Percentiles rank a stretch among this genome's conserved stretches.
These are phyloP conservation scores for Bidens hawaiensis DNA, from an alignment of 140 eudicot genomes.

Conservation along the genomic window DNA sequence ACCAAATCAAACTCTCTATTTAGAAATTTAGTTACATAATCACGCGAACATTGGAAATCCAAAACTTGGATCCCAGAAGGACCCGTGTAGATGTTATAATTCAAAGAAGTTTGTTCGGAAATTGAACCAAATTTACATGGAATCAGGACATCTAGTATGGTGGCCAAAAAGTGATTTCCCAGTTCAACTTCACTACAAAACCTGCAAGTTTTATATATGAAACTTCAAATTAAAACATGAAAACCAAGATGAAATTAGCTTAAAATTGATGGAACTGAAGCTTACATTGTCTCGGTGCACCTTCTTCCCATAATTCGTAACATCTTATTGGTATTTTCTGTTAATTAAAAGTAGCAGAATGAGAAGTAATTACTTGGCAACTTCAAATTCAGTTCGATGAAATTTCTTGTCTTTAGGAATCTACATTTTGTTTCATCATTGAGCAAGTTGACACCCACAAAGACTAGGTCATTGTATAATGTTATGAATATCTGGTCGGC, in stretches of 20 bases:
- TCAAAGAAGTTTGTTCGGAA: neutral
- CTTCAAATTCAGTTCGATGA: neutral
- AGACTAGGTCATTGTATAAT: too few relatives aligned
- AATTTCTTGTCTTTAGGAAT: neutral
- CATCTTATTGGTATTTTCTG: neutral
- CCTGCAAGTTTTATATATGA: neutral
- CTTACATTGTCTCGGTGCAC: neutral
- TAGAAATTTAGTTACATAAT: constrained; percentile 4
- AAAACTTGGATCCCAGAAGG: constrained; percentile 10
- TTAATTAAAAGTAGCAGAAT: too few relatives aligned
- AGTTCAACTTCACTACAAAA: neutral
- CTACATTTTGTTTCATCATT: neutral
- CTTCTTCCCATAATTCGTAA: neutral
- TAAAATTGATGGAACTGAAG: neutral
- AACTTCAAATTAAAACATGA: neutral
- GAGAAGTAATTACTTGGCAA: neutral
- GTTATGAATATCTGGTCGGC: too few relatives aligned
- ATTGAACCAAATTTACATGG: neutral
- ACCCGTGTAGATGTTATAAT: neutral
- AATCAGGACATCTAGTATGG: neutral
- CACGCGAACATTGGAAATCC: constrained; percentile 17
- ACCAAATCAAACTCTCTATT: constrained; percentile 20
- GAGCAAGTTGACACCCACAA: neutral
- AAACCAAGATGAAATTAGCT: neutral
- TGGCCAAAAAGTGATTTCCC: neutral